Conservation (phyloP, 1,284 basidiomycete genomes). For the Spongiforma sp. region DNA sequence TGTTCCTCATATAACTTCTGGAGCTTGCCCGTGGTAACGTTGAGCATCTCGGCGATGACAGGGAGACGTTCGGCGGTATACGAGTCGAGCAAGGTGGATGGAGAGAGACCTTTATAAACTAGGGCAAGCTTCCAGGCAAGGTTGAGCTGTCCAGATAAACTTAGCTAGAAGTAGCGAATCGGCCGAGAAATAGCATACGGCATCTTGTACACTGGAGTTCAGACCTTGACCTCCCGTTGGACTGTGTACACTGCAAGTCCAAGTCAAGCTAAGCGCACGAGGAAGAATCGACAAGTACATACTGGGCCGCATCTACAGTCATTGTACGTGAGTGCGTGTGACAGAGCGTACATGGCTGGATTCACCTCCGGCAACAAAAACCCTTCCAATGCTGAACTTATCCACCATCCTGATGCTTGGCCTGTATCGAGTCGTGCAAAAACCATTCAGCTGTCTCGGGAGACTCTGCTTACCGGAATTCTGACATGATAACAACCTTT, state of each 20-base stretch:
- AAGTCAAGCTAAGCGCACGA: background rate
- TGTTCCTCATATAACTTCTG: background rate
- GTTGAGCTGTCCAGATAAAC: slow-evolving; percentile 39
- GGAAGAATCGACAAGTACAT: background rate
- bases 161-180: background rate
- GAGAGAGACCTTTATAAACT: slow-evolving; percentile 32
- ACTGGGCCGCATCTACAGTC: slow-evolving; percentile 24
- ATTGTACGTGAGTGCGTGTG: background rate
- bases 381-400: slow-evolving; percentile 34
- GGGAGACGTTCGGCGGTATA: slow-evolving; percentile 26
- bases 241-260: slow-evolving; percentile 45
- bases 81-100: slow-evolving; percentile 21
- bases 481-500: slow-evolving; percentile 14
- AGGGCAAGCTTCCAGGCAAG: slow-evolving; percentile 44
- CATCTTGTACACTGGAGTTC: slow-evolving; percentile 46
- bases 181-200: slow-evolving; percentile 28
- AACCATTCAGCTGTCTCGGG: background rate
- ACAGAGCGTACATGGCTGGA: slow-evolving; percentile 22
- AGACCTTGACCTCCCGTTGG: slow-evolving; percentile 51
- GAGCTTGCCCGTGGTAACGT: slow-evolving; percentile 20
- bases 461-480: slow-evolving; percentile 28
- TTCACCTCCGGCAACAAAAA: slow-evolving; percentile 42
- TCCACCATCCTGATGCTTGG: slow-evolving; percentile 39
- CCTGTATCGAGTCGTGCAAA: slow-evolving; percentile 14
- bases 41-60: slow-evolving; percentile 44